phyloP scores from a whole-genome alignment of 192 early-diverging fungal species.

The Coemansia sp. region DNA sequence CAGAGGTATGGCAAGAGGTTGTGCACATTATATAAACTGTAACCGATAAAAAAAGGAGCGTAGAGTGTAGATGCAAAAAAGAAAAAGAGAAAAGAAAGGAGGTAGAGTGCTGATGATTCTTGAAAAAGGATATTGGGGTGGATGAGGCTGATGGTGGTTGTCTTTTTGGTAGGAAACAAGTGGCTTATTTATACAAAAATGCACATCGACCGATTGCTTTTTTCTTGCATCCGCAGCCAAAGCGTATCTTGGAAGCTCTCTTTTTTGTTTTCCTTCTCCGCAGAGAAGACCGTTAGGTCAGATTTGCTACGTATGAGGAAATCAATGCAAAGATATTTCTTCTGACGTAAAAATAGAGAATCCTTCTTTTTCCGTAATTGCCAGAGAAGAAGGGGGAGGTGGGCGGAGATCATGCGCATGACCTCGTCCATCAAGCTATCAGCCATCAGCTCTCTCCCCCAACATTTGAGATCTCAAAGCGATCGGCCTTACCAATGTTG shows the following conservation, averaged over 20 bases:
- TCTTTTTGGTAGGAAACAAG: neutral
- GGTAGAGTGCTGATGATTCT: neutral
- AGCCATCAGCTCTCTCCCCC: neutral
- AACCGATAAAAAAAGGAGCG: neutral
- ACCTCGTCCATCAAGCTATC: neutral
- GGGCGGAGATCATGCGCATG: conserved; percentile 6
- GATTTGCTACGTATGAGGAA: neutral
- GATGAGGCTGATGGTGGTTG: neutral
- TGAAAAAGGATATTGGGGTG: neutral
- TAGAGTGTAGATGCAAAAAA: neutral
- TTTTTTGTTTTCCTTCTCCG: conserved; percentile 2
- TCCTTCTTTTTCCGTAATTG: conserved; percentile 1
- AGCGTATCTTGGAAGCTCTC: neutral
- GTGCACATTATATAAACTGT: neutral
- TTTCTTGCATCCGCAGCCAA: neutral
- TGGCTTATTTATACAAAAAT: neutral
- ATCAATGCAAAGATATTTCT: conserved; percentile 12
- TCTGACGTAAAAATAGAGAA: conserved; percentile 12
- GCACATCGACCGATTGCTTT: neutral
- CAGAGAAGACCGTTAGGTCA: conserved; percentile 3
- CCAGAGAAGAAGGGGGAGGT: neutral
- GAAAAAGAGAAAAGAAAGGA: neutral
- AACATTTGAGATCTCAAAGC: neutral
- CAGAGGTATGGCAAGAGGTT: neutral
- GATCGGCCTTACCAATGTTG: conserved; percentile 3